Conservation (phyloP, 768 basidiomycete genomes). For the Amanita jacksonii region DNA sequence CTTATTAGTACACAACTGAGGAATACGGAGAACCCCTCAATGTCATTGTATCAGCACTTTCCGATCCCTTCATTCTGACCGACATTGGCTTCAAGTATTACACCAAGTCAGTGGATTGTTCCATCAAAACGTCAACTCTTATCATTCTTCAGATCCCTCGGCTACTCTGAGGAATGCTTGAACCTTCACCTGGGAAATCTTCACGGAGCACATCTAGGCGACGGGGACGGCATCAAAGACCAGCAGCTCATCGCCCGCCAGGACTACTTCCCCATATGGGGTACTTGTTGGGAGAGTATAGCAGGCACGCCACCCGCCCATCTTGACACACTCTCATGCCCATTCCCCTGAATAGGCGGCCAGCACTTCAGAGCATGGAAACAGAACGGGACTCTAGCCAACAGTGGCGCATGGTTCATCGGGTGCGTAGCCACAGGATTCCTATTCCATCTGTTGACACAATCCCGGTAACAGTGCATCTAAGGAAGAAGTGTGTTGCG, state of each 20-base stretch:
- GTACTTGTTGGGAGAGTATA: conserved; percentile 85
- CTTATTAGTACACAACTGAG: conserved; percentile 49
- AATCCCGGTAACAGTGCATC: conserved; percentile 40
- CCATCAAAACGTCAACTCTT: not conserved
- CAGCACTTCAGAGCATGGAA: conserved; percentile 88
- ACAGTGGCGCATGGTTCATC: conserved; percentile 79
- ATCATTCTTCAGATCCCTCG: conserved; percentile 47
- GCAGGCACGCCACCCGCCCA: conserved; percentile 30
- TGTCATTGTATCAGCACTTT: conserved; percentile 68
- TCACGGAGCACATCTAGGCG: conserved; percentile 77
- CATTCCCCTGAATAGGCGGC: conserved; percentile 40
- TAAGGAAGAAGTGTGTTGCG: conserved; percentile 47
- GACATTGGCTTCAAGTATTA: conserved; percentile 62
- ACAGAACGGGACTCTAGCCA: conserved; percentile 67
- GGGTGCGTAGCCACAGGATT: conserved; percentile 36
- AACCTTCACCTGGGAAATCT: conserved; percentile 68
- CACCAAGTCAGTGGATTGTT: conserved; percentile 39
- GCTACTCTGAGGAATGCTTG: conserved; percentile 75
- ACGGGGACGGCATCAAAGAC: conserved; percentile 60
- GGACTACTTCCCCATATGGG: conserved; percentile 66
- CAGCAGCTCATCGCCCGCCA: conserved; percentile 73
- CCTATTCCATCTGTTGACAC: not conserved
- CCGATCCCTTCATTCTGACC: conserved; percentile 74
- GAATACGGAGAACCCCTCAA: conserved; percentile 76
- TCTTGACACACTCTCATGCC: conserved; percentile 3